Percentiles rank a stretch among this genome's conserved stretches.
phyloP scores from a whole-genome alignment of 2,329 filamentous ascomycete genomes.

The Cladosporium sphaerospermum region DNA sequence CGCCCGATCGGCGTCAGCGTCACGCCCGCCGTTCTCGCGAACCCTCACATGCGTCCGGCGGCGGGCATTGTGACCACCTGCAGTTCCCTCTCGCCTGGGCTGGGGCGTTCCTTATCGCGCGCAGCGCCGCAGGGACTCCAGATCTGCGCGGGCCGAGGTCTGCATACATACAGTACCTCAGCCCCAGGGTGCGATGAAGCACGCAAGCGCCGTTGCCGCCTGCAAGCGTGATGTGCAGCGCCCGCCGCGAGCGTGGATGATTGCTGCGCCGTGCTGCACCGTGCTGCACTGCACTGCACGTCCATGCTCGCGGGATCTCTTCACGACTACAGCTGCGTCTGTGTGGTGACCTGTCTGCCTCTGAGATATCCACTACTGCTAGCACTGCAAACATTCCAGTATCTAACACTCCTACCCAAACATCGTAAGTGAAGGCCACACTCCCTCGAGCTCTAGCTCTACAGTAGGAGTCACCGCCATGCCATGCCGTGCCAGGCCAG shows the following conservation, averaged over 20 bases:
- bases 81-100: too few species aligned
- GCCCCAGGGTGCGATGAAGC: background rate
- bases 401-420: too few species aligned
- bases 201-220: conserved; percentile 9
- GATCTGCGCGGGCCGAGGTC: conserved; percentile 11
- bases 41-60: background rate
- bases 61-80: too few species aligned
- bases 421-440: too few species aligned
- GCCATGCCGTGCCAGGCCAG: too few species aligned
- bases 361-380: too few species aligned
- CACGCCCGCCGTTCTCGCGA: background rate
- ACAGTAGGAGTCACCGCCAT: too few species aligned
- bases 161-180: background rate
- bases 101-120: background rate
- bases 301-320: background rate
- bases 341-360: too few species aligned
- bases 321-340: conserved; percentile 3
- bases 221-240: conserved; percentile 10
- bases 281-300: background rate
- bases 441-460: too few species aligned
- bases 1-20: conserved; percentile 4
- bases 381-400: too few species aligned
- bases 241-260: background rate
- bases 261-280: background rate
- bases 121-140: conserved; percentile 4